A percentile compares a stretch with the other conserved stretches of the same genome.
These are phyloP conservation scores for Hypomontagnella submonticulosa DNA, from an alignment of 495 filamentous ascomycete genomes.

Conservation along the genomic window DNA sequence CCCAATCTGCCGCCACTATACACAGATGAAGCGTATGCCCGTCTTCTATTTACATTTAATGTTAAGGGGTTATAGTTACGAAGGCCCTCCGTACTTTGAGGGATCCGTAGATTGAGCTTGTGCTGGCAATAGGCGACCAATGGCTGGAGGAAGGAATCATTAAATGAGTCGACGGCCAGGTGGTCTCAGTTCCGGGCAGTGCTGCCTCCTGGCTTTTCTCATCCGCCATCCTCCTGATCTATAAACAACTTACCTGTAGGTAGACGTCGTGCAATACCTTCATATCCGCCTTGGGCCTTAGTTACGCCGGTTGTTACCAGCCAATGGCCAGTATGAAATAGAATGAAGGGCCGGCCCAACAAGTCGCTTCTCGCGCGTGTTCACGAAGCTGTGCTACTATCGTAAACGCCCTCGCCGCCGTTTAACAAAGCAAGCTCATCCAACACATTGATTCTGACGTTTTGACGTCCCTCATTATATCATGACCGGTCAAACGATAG, in stretches of 20 bases:
- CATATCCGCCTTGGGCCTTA: constrained; percentile 6
- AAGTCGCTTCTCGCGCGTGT: constrained; percentile 23
- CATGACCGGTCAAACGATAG: constrained; percentile 32
- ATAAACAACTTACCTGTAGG: constrained; percentile 42
- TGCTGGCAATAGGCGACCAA: constrained; percentile 20
- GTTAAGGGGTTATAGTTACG: background rate
- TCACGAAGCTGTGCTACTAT: constrained; percentile 12
- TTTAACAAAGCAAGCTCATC: constrained; percentile 26
- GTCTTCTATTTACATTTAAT: too few relatives aligned
- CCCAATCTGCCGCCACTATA: constrained; percentile 2
- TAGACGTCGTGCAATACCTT: constrained; percentile 18
- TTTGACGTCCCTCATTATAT: constrained; percentile 11
- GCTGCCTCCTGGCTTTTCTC: constrained; percentile 21
- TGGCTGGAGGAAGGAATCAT: constrained; percentile 27
- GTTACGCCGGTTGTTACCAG: background rate
- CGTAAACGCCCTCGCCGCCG: constrained; percentile 19
- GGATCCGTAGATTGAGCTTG: constrained; percentile 3
- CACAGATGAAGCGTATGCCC: constrained; percentile 5
- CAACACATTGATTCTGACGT: constrained; percentile 12
- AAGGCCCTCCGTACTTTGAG: constrained; percentile 1
- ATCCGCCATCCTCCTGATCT: constrained; percentile 37
- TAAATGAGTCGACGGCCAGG: constrained; percentile 13
- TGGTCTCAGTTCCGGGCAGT: constrained; percentile 16
- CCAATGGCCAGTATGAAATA: constrained; percentile 15
- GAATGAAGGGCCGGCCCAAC: constrained; percentile 13